Conservation (phyloP, 805 yeast genomes). For the Phaffomyces antillensis region DNA sequence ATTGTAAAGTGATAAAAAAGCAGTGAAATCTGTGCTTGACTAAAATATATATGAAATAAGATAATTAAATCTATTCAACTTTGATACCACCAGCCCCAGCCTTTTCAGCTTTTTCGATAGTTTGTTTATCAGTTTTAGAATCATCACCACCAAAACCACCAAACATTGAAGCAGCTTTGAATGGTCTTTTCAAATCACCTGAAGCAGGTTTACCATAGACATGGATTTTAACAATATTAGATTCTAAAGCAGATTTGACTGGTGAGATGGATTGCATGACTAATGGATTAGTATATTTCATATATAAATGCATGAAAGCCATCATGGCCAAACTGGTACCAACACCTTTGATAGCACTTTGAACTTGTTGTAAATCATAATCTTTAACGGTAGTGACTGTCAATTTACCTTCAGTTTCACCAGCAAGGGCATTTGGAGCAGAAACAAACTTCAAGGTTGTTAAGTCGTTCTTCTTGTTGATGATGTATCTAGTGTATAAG, state of each 20-base stretch:
- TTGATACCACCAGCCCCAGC: conserved; percentile 86
- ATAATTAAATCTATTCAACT: conserved; percentile 12
- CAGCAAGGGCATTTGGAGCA: conserved; percentile 74
- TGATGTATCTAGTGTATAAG: conserved; percentile 51
- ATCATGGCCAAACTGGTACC: conserved; percentile 92
- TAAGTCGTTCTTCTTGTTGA: conserved; percentile 75
- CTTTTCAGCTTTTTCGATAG: conserved; percentile 77
- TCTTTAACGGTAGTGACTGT: conserved; percentile 91
- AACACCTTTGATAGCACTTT: conserved; percentile 71
- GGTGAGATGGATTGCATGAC: conserved; percentile 92
- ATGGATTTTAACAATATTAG: conserved; percentile 88
- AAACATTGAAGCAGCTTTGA: conserved; percentile 79
- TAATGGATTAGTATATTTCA: conserved; percentile 96
- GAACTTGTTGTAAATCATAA: conserved; percentile 85
- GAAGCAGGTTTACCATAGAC: conserved; percentile 72
- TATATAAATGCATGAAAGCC: conserved; percentile 96
- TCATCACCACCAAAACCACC: conserved; percentile 45
- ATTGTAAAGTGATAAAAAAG: too few relatives aligned
- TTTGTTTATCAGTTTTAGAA: conserved; percentile 77
- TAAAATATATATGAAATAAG: background rate
- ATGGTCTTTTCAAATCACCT: conserved; percentile 95
- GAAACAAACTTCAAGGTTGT: conserved; percentile 88
- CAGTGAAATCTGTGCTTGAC: background rate
- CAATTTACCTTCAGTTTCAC: conserved; percentile 63
- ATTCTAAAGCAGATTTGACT: conserved; percentile 81